Evolutionary conservation across 768 basidiomycete genomes (phyloP), one percentile per base, ranked within the genome.

Genomic region (Mycena floridula): DNA sequence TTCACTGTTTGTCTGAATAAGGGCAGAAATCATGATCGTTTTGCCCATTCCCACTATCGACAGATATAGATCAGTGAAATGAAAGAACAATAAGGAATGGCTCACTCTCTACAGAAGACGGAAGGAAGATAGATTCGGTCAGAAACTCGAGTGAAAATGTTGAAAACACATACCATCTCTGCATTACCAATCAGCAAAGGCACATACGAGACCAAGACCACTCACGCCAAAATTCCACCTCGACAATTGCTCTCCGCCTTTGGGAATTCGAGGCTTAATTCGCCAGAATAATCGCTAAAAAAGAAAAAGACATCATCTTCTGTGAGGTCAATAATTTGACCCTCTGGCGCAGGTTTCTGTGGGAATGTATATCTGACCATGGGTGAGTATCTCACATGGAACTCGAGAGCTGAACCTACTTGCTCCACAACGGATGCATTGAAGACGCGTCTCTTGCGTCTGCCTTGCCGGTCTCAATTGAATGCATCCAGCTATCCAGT

Each of bases 371-470:
- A 94, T 69, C 91, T 92, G 43, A 8, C 40, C 24, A 26, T 23
- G 27, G 22, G 42, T 52, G 15, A 54, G 52, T 51, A 20, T 46
- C 43, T 18, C 46, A 35, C 30, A n/a, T 22, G 44, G 6, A 13
- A 25, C 42, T 35, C 13, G 21, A 9, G 44, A 38, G 7, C 16
- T 47, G 5, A 7, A 65, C 81, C 56, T 58, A 97, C 91, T 90
- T 80, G 68, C 85, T 85, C 94, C 94, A 98, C 7, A 98, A 63
- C 2, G 95, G 95, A 61, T 98, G 91, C 76, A 97, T 82, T 4
- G 85, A 87, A 13, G 59, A 69, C 12, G 75, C 75, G 57, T 82
- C 76, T 43, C 85, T 74, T 52, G 80, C 87, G 44, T 85, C 80
- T 50, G 72, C 69, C 16, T 79, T 72, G 3, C 87, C 88, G 2